Evolutionary conservation across 2,329 filamentous ascomycete species (phyloP), one percentile per base, ranked within the genome.

Genomic region (Grosmannia huntii): DNA sequence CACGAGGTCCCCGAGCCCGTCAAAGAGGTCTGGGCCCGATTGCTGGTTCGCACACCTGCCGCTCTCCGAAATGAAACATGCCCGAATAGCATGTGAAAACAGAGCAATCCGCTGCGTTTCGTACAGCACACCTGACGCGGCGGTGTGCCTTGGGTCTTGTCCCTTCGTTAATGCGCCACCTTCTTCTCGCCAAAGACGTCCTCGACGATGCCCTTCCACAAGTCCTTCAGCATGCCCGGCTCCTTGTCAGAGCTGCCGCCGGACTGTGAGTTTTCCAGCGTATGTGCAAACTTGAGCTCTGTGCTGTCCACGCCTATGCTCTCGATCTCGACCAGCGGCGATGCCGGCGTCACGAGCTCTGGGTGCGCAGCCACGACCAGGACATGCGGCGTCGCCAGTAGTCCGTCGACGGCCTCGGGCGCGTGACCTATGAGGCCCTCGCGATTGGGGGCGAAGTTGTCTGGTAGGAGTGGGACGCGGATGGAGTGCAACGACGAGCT

Each of bases 401-500:
- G 76, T 72, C 67, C 69, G 59, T 79, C 75, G 14, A 66, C 57
- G 16, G 70, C 67, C 63, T 80, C 75, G 41, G 75, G 70, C 0
- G 65, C 67, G 62, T 77, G 73, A 56, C 76, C 71, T 11, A 70
- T 68, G 53, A 67, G 65, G 31, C 73, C 66, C 7, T 68, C 66
- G 63, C 77, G 73, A 57, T 76, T 71, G 9, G 73, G 70, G 50
- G 67, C 66, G 68, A 76, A 80, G 72, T 79, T 82, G 69, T 84
- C 82, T 14, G 82, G 81, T 11, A 84, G 73, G 6, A 85, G 73
- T 36, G 82, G 82, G 38, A 85, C 76, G 62, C 79, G 80, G 55
- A 81, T 72, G 60, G 72, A 67, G 48, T 66, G 64, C 64, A 73
- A 71, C 16, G 69, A 64, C 61, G 71, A 66, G 27, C 63, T 55